Base-by-base conservation (phyloP, 768 basidiomycete genomes). In the Collybiopsis confluens region DNA sequence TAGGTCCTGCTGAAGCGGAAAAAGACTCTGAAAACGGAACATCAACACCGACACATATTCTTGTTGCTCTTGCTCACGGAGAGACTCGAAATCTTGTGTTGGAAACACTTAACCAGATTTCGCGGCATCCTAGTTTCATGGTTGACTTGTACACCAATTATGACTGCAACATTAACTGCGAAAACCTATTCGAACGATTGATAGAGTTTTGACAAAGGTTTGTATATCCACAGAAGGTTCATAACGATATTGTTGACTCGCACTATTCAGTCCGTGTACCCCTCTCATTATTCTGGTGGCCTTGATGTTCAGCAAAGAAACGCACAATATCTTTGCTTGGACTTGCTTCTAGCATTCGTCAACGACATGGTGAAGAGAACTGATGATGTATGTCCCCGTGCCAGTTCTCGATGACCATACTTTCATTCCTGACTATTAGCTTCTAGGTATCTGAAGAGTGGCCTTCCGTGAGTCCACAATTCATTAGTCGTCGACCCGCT, bases 121-220 rank as follows among this genome's bases (percentile, higher is more conserved):
- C 90, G 15, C 77, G 88, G 2, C 84, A 89, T 61, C 83, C 90
- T 2, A 90, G 86, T 64, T 95, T 96, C 73, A 92, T 97, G 89
- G 91, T 96, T 43, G 93, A 98, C 62, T 74, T 97, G 13, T 99
- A 92, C 73, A 79, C 85, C 52, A 99, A 98, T 67, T 99, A 98
- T 68, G 97, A 99, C 65, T 98, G 94, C 63, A 92, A 97, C 63
- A 84, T 89, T 59, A 96, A 98, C 63, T 93, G 92, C 67, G 97
- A 98, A 72, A 96, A 98, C 66, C 70, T 98, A 53, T 96, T 95
- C 61, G 95, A 98, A 65, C 78, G 91, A 15, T 71, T 98, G 20
- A 73, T 95, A 55, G 90, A 87, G 23, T 97, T 98, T 70, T 93
- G 58, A 90, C 92, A 6, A 88, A 90, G 76, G 93, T 92, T 60